Percentiles rank a stretch among this genome's conserved stretches.
phyloP scores from a whole-genome alignment of 108 stramenopile species.

The Mediolabrus comicus region DNA sequence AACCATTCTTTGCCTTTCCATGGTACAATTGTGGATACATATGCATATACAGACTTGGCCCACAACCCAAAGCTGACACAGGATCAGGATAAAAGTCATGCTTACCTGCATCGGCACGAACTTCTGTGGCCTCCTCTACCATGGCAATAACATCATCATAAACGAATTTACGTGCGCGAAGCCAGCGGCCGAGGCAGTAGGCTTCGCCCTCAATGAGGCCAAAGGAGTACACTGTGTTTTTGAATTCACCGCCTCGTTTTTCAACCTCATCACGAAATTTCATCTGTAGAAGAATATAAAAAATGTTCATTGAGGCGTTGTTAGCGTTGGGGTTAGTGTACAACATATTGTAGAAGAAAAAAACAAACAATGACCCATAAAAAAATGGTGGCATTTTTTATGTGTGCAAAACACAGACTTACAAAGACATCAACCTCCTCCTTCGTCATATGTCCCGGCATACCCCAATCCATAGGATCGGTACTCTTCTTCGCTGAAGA shows the following conservation, averaged over 20 bases:
- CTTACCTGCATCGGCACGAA: conserved; percentile 54
- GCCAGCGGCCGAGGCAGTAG: conserved; percentile 46
- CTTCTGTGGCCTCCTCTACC: conserved; percentile 78
- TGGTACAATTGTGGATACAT: conserved; percentile 84
- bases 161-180: conserved; percentile 39
- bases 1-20: conserved; percentile 75
- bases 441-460: conserved; percentile 49
- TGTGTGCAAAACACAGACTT: conserved; percentile 8
- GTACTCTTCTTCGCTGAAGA: conserved; percentile 10
- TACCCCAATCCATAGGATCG: conserved; percentile 54
- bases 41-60: conserved; percentile 59
- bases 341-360: conserved; percentile 28
- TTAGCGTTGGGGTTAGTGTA: conserved; percentile 5
- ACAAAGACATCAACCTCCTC: conserved; percentile 47
- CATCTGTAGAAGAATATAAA: conserved; percentile 21
- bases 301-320: not conserved
- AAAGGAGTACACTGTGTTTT: conserved; percentile 46
- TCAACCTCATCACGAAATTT: conserved; percentile 52
- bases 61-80: conserved; percentile 63
- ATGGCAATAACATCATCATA: conserved; percentile 77
- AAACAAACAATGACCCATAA: not conserved
- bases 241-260: conserved; percentile 49
- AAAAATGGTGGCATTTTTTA: not conserved
- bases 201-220: conserved; percentile 46
- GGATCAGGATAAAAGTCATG: conserved; percentile 80